Conservation (phyloP, 768 basidiomycete species). For the Omphalotus guepiniiformis region DNA sequence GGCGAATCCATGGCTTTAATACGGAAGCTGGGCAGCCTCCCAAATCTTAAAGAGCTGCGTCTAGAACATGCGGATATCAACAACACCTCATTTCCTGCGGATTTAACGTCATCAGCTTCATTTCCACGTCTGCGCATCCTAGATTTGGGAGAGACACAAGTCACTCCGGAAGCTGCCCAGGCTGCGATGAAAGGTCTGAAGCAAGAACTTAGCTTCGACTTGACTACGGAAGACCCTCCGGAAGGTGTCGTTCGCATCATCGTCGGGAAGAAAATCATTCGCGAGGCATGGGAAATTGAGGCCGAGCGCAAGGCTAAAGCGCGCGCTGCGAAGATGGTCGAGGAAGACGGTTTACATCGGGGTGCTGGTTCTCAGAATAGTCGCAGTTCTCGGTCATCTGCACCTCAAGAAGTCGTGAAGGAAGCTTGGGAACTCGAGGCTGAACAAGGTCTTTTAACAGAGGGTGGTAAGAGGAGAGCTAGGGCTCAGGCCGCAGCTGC, state of each 20-base stretch:
- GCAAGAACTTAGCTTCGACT: slow-evolving; percentile 51
- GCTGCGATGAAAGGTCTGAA: slow-evolving; percentile 42
- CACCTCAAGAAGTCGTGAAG: slow-evolving; percentile 24
- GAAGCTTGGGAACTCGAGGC: slow-evolving; percentile 52
- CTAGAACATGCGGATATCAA: slow-evolving; percentile 55
- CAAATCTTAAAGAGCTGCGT: slow-evolving; percentile 52
- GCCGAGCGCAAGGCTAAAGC: slow-evolving; percentile 50
- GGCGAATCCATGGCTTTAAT: slow-evolving; percentile 34
- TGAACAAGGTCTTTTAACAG: slow-evolving; percentile 46
- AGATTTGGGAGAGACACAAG: slow-evolving; percentile 65
- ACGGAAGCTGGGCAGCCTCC: slow-evolving; percentile 41
- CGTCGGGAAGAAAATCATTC: slow-evolving; percentile 66
- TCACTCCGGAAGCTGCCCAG: slow-evolving; percentile 41
- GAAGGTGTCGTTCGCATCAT: slow-evolving; percentile 51
- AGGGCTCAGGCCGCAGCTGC: slow-evolving; percentile 11
- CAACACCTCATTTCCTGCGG: slow-evolving; percentile 52
- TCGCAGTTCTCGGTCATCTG: background rate
- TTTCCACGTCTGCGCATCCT: slow-evolving; percentile 56
- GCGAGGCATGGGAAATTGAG: slow-evolving; percentile 80
- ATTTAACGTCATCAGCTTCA: slow-evolving; percentile 22
- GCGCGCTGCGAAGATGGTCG: slow-evolving; percentile 30
- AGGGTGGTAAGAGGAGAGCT: slow-evolving; percentile 40
- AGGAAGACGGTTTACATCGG: slow-evolving; percentile 13
- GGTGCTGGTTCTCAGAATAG: background rate
- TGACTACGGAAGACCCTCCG: slow-evolving; percentile 48